These are phyloP conservation scores for Ochromonas danica DNA, from an alignment of 108 stramenopile species.

Conservation along the genomic window DNA sequence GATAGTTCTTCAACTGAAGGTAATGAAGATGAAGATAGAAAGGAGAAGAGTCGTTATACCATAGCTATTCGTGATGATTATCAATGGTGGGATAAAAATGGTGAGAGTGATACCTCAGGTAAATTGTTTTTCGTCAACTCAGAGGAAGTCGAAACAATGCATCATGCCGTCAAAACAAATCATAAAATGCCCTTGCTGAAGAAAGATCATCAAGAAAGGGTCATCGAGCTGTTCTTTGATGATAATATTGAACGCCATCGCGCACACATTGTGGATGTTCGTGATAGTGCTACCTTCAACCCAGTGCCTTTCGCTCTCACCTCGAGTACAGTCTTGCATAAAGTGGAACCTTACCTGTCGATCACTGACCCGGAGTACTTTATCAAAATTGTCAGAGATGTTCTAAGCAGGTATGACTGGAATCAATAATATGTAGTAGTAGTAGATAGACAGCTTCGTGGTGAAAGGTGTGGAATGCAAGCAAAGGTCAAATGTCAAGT, in stretches of 20 bases:
- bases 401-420: too few relatives aligned
- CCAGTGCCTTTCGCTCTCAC: slow-evolving; percentile 2
- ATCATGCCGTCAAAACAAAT: neutral
- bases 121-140: neutral
- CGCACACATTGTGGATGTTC: slow-evolving; percentile 33
- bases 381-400: too few relatives aligned
- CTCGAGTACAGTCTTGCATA: neutral
- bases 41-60: neutral
- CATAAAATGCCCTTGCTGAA: neutral
- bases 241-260: slow-evolving; percentile 30
- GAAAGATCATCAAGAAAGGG: neutral
- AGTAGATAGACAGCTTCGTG: too few relatives aligned
- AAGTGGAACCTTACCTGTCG: neutral
- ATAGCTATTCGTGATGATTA: slow-evolving; percentile 5
- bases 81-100: slow-evolving; percentile 2
- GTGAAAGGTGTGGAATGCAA: too few relatives aligned
- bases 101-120: slow-evolving; percentile 7
- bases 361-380: neutral
- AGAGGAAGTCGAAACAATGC: neutral
- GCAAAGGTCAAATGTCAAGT: too few relatives aligned
- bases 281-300: neutral
- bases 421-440: too few relatives aligned
- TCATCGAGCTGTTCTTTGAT: slow-evolving; percentile 19
- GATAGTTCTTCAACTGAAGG: too few relatives aligned
- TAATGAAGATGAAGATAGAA: neutral